Conservation (phyloP, 352 stramenopile species). For the Phytophthora pinifolia region DNA sequence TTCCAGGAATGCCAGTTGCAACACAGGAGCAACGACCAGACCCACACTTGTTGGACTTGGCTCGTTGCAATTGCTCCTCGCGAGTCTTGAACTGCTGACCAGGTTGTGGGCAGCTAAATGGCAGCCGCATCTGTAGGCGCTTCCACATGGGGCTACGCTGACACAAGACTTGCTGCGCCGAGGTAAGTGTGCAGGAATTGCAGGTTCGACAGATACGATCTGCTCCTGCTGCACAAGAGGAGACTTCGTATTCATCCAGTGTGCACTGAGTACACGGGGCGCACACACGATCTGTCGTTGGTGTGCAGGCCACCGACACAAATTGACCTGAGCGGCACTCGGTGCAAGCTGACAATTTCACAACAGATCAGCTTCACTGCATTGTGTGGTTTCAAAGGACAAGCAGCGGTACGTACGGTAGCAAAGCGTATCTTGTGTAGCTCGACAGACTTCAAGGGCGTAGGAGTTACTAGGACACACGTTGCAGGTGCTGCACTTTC, state of each 20-base stretch:
- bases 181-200: slow-evolving; percentile 69
- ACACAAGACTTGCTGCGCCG: slow-evolving; percentile 56
- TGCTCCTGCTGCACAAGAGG: slow-evolving; percentile 46
- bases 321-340: slow-evolving; percentile 63
- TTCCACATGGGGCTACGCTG: slow-evolving; percentile 61
- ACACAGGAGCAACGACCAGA: slow-evolving; percentile 72
- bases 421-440: slow-evolving; percentile 60
- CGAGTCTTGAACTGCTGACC: slow-evolving; percentile 58
- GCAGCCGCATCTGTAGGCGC: slow-evolving; percentile 55
- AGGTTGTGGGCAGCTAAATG: slow-evolving; percentile 66
- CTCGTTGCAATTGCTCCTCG: slow-evolving; percentile 58
- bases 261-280: slow-evolving; percentile 63
- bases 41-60: slow-evolving; percentile 73
- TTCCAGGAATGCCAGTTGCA: slow-evolving; percentile 55
- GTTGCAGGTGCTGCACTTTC: slow-evolving; percentile 53
- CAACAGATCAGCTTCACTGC: slow-evolving; percentile 4
- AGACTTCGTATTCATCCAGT: slow-evolving; percentile 69
- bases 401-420: slow-evolving; percentile 48
- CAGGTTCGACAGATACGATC: slow-evolving; percentile 74
- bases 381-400: background rate
- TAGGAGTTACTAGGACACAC: slow-evolving; percentile 65
- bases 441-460: slow-evolving; percentile 45
- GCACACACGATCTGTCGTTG: slow-evolving; percentile 63
- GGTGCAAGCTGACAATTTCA: slow-evolving; percentile 50
- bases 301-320: slow-evolving; percentile 41